Evolutionary conservation across 768 basidiomycete species (phyloP), one percentile per base, ranked within the genome.

Genomic region (Tylopilus sp.): DNA sequence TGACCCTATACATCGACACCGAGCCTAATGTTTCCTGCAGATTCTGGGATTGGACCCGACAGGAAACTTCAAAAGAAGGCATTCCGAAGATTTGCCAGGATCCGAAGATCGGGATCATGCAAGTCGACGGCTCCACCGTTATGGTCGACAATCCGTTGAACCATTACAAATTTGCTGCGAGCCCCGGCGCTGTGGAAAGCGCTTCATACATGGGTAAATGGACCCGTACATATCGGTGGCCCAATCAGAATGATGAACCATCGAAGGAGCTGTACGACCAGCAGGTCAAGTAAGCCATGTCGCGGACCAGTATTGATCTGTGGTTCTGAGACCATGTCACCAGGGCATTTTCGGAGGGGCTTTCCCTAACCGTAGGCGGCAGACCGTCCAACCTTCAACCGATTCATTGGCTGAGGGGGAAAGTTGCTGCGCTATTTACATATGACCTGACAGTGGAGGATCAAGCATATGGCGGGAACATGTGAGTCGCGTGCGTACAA

Each of bases 1-100:
- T 22, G 24, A 17, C 11, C 7, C 17, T 2, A n/a, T 12, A 6
- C 5, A 7, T 4, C 3, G 1, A 28, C 12, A 40, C 12, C 7
- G 1, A 38, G 9, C 4, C 25, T 34, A 3, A 48, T n/a, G 17
- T 40, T 37, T 33, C 21, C n/a, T 29, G 25, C 1, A 62, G 61
- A 6, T 62, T 53, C 33, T 62, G 61, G 61, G 61, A 60, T 29
- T 60, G 58, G 58, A 56, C 58, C 17, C 38, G n/a, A 24, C 41
- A 0, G 1, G 49, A 41, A 16, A 60, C 53, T 4, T 49, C 50
- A 1, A 0, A 30, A 4, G 49, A 41, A 21, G 58, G 58, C 0
- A 45, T 60, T 24, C 58, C 59, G 1, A 5, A 40, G n/a, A 0
- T 60, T 24, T 25, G 26, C 10, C 58, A 56, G 24, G 24, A 51